Evolutionary conservation across 768 basidiomycete species (phyloP).

Genomic region (Phaeotremella skinneri): DNA sequence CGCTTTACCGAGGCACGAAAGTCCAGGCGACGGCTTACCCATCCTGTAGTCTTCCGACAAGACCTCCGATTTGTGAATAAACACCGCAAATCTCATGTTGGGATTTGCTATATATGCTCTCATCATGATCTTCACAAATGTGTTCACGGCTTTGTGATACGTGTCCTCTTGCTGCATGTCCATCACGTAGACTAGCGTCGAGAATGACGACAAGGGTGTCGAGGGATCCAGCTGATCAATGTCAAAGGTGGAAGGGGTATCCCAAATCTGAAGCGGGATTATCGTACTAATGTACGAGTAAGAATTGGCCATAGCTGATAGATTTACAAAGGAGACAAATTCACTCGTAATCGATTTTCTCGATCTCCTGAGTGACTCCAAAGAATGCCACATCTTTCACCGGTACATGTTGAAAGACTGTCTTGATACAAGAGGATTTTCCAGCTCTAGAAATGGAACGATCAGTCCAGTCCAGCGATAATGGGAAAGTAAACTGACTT

Average conservation of each 20-base stretch:
- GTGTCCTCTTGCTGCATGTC: constrained; percentile 74
- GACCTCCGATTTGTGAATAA: constrained; percentile 92
- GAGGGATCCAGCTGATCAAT: constrained; percentile 63
- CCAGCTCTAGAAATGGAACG: constrained; percentile 64
- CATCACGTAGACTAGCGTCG: constrained; percentile 86
- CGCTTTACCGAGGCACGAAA: neutral
- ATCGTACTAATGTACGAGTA: constrained; percentile 63
- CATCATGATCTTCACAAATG: constrained; percentile 75
- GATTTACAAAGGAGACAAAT: constrained; percentile 43
- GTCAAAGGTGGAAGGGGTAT: constrained; percentile 82
- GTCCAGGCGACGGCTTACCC: constrained; percentile 20
- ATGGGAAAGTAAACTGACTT: constrained; percentile 35
- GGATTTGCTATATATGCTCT: constrained; percentile 74
- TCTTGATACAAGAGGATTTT: constrained; percentile 86
- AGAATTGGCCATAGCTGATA: neutral
- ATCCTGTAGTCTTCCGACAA: constrained; percentile 82
- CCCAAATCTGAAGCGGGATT: constrained; percentile 91
- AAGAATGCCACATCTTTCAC: constrained; percentile 86
- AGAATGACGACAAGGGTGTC: constrained; percentile 70
- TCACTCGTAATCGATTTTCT: constrained; percentile 76
- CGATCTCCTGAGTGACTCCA: constrained; percentile 76
- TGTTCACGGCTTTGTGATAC: constrained; percentile 77
- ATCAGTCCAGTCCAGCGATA: constrained; percentile 2
- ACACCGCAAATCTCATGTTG: constrained; percentile 77
- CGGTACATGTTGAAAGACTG: constrained; percentile 79